Evolutionary conservation across 2,329 filamentous ascomycete genomes (phyloP).

Genomic region (Penicillium sp.): DNA sequence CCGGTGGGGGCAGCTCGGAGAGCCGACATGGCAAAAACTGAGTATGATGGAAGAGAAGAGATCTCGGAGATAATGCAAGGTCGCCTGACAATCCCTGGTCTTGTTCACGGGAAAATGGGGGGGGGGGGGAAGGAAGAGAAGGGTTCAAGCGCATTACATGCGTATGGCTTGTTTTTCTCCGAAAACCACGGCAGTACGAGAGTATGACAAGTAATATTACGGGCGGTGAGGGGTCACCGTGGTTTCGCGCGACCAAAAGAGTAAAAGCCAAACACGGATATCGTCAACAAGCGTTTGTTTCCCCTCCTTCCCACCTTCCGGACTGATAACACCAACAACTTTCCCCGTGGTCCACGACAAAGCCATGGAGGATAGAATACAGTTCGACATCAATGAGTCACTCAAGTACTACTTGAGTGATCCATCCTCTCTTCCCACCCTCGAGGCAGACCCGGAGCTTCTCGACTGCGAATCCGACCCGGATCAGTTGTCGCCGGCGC

Average conservation of each 20-base stretch:
- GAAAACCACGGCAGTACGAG: conserved; percentile 9
- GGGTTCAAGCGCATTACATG: not conserved
- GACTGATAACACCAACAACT: conserved; percentile 18
- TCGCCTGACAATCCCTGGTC: not conserved
- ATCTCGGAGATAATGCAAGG: not conserved
- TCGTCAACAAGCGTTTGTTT: conserved; percentile 3
- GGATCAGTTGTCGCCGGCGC: conserved; percentile 72
- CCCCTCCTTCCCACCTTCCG: conserved; percentile 1
- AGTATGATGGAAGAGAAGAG: not conserved
- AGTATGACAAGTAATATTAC: conserved; percentile 5
- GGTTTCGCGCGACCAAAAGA: conserved; percentile 14
- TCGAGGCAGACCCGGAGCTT: conserved; percentile 79
- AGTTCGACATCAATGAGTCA: conserved; percentile 95
- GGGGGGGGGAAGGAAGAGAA: not conserved
- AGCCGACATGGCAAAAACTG: conserved; percentile 23
- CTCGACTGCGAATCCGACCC: conserved; percentile 92
- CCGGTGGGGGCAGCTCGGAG: conserved; percentile 24
- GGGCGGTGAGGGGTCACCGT: not conserved
- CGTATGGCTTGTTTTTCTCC: conserved; percentile 16
- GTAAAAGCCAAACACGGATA: conserved; percentile 29
- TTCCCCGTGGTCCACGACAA: conserved; percentile 14
- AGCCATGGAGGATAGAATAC: conserved; percentile 67
- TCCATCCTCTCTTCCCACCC: conserved; percentile 76
- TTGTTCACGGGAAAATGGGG: not conserved
- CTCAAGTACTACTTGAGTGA: conserved; percentile 97